Evolutionary conservation across 805 yeast genomes (phyloP), one percentile per base, ranked within the genome.

Genomic region (Ogataea chonburiensis): DNA sequence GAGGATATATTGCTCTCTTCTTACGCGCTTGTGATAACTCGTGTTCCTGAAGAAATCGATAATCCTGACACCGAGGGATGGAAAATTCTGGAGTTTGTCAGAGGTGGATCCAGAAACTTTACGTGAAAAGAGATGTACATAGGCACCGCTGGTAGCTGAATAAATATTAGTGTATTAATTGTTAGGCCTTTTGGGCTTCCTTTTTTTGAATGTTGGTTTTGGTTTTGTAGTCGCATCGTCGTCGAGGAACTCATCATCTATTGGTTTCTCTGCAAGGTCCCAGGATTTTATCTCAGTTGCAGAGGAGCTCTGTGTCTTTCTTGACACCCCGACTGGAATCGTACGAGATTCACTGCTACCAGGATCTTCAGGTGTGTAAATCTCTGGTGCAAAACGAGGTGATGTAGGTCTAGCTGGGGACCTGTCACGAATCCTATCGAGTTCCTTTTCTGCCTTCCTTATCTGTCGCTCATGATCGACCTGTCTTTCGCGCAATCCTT

Each of bases 1-100:
- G 95, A 89, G 53, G 88, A 88, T 63, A 86, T 93, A 50, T 79
- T 86, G 61, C 75, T 86, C 73, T 81, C 94, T 52, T 81, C 95
- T n/a, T 93, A 93, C 60, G 98, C 95, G 25, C 78, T 93, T 88
- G 98, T 91, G 15, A 69, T 93, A 51, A 88, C 98, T 13, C 79
- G 98, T 63, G 70, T 86, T 34, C 88, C 96, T 3, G 98, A 89
- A 62, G 88, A 89, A 43, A 78, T 93, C 56, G 95, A 81, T 45
- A 85, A 93, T 60, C 73, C 76, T 36, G 89, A 81, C 55, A 93
- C 99, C 16, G 95, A 86, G 56, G 99, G 99, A 21, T 93, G 98
- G 98, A 86, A 86, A 68, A 79, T 93, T 38, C 63, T 91, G 55
- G 98, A 91, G 67, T 86, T 91, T 59, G 96, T 86, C 31, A 81